Conservation (phyloP, 2,329 filamentous ascomycete genomes). For the Colletotrichum gloeosporioides region DNA sequence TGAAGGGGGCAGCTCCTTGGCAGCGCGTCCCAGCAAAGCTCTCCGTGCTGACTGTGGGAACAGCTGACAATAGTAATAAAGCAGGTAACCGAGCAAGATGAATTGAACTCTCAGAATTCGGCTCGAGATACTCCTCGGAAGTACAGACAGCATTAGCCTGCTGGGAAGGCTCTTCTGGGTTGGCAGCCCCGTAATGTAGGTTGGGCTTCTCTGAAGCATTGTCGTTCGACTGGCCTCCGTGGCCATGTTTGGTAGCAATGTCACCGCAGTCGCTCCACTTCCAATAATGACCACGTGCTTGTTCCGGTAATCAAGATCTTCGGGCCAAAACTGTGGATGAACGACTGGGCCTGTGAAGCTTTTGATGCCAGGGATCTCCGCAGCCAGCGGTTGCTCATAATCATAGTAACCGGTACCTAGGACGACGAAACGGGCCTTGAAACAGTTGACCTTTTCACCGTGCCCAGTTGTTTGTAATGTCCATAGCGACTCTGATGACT, state of each 20-base stretch:
- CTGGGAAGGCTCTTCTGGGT: conserved; percentile 39
- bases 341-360: conserved; percentile 51
- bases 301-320: conserved; percentile 66
- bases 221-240: conserved; percentile 64
- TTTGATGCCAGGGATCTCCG: conserved; percentile 49
- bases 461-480: conserved; percentile 42
- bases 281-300: conserved; percentile 73
- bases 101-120: conserved; percentile 54
- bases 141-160: conserved; percentile 38
- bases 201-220: conserved; percentile 73
- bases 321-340: conserved; percentile 78
- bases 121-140: conserved; percentile 49
- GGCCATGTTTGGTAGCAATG: conserved; percentile 66
- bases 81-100: conserved; percentile 34
- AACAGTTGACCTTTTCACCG: conserved; percentile 28
- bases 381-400: conserved; percentile 64
- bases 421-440: conserved; percentile 58
- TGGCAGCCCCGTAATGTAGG: conserved; percentile 62
- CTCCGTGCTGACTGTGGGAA: neutral
- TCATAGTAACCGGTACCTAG: conserved; percentile 70
- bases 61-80: conserved; percentile 29
- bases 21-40: conserved; percentile 43
- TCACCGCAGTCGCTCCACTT: conserved; percentile 71
- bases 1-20: conserved; percentile 51
- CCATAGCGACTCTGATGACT: conserved; percentile 59